Evolutionary conservation across 2,329 filamentous ascomycete genomes (phyloP).

Genomic region (Pseudogymnoascus sp.): DNA sequence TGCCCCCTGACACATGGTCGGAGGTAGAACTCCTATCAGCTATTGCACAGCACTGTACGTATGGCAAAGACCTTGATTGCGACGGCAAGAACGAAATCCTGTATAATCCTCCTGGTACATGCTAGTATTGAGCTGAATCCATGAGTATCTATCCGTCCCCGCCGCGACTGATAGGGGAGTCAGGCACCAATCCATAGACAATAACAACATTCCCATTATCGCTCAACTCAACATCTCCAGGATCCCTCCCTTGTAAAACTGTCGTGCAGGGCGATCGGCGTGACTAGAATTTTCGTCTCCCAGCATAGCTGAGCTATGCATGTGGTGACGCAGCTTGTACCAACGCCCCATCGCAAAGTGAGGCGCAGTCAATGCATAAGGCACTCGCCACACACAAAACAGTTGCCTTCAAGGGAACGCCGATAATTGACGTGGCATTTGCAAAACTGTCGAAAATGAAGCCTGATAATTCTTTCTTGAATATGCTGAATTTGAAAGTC

Average conservation of each 20-base stretch:
- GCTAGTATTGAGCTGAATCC: conserved; percentile 1
- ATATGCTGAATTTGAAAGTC: conserved; percentile 9
- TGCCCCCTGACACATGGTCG: background rate
- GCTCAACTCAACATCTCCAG: background rate
- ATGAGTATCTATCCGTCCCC: background rate
- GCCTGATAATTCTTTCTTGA: background rate
- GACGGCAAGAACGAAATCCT: background rate
- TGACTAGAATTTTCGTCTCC: conserved; percentile 5
- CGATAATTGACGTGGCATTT: conserved; percentile 8
- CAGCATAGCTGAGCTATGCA: conserved; percentile 5
- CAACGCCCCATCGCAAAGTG: background rate
- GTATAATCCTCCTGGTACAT: conserved; percentile 3
- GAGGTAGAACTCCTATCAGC: conserved; percentile 3
- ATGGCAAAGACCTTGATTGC: background rate
- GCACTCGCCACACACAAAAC: background rate
- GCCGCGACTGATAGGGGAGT: background rate
- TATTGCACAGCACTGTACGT: background rate
- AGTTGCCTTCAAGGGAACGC: background rate
- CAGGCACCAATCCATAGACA: background rate
- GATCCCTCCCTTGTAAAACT: conserved; percentile 5
- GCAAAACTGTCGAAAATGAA: background rate
- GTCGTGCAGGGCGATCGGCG: background rate
- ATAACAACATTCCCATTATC: background rate
- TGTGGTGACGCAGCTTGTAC: background rate
- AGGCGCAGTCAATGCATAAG: conserved; percentile 3